These are phyloP conservation scores for Pseudogymnoascus sp. DNA, from an alignment of 2,329 filamentous ascomycete genomes.

Conservation along the genomic window DNA sequence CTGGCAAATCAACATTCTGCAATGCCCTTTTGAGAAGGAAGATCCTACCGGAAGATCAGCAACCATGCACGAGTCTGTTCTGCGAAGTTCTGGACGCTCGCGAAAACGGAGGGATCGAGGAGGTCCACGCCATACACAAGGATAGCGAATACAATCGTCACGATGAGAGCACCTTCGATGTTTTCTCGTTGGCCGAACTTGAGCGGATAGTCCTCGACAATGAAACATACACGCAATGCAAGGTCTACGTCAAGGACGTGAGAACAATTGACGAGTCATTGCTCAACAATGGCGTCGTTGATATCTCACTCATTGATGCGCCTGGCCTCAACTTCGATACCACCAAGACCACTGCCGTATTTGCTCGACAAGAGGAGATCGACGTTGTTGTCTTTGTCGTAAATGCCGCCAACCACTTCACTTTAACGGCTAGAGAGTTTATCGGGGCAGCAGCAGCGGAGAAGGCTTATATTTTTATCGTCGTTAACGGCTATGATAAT, in stretches of 20 bases:
- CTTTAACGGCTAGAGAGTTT: constrained; percentile 94
- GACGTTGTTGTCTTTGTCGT: constrained; percentile 98
- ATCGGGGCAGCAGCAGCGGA: constrained; percentile 92
- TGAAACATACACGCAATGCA: constrained; percentile 84
- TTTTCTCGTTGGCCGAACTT: constrained; percentile 68
- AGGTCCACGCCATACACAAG: constrained; percentile 91
- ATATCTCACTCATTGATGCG: constrained; percentile 95
- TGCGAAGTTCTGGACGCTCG: constrained; percentile 91
- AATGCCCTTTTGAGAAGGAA: constrained; percentile 93
- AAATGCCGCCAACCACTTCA: constrained; percentile 96
- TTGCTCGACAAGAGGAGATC: constrained; percentile 95
- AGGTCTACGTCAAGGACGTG: constrained; percentile 90
- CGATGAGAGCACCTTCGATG: constrained; percentile 90
- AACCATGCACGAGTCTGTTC: constrained; percentile 96
- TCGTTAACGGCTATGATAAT: constrained; percentile 93
- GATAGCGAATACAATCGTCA: constrained; percentile 73
- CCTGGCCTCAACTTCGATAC: constrained; percentile 94
- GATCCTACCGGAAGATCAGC: constrained; percentile 90
- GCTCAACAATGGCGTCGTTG: constrained; percentile 94
- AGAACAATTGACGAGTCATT: constrained; percentile 86
- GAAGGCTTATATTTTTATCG: constrained; percentile 98
- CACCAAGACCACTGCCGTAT: constrained; percentile 93
- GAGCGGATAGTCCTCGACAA: constrained; percentile 90
- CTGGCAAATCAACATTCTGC: constrained; percentile 97
- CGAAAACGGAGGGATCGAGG: constrained; percentile 85